Evolutionary conservation across 192 early-diverging fungal genomes (phyloP).

Genomic region (Glomus cerebriforme): DNA sequence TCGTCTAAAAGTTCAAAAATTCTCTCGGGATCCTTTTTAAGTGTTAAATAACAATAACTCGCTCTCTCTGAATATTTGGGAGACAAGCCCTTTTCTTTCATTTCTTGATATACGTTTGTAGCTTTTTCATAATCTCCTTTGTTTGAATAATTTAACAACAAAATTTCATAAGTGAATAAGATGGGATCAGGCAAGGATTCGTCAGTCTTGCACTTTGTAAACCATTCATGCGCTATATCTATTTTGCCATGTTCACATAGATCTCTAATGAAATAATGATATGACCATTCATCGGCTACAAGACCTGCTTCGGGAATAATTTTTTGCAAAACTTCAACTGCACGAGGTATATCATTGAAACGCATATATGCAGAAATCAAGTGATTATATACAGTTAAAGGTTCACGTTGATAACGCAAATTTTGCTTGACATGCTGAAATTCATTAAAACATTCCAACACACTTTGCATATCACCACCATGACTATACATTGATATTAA

Average conservation of each 20-base stretch:
- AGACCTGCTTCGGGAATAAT: not conserved
- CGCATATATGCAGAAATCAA: constrained; percentile 20
- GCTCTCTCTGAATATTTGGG: not conserved
- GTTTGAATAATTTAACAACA: constrained; percentile 15
- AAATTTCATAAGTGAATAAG: not conserved
- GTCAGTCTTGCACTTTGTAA: not conserved
- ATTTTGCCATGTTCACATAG: constrained; percentile 1
- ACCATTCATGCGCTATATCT: constrained; percentile 2
- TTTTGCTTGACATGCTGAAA: not conserved
- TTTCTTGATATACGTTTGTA: constrained; percentile 9
- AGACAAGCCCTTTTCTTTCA: not conserved
- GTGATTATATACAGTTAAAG: constrained; percentile 6
- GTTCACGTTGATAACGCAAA: constrained; percentile 4
- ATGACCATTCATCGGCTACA: constrained; percentile 6
- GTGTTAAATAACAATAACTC: not conserved
- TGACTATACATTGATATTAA: constrained; percentile 21
- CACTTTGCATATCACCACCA: constrained; percentile 20
- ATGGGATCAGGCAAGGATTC: not conserved
- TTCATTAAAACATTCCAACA: constrained; percentile 21
- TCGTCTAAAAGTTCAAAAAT: not conserved
- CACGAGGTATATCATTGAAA: not conserved
- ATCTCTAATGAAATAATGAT: constrained; percentile 22
- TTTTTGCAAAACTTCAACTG: constrained; percentile 18
- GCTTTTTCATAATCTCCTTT: constrained; percentile 19
- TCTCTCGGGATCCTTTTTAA: constrained; percentile 3